Evolutionary conservation across 202 grass and related monocot species (phyloP).

Genomic region (Carex arenaria): DNA sequence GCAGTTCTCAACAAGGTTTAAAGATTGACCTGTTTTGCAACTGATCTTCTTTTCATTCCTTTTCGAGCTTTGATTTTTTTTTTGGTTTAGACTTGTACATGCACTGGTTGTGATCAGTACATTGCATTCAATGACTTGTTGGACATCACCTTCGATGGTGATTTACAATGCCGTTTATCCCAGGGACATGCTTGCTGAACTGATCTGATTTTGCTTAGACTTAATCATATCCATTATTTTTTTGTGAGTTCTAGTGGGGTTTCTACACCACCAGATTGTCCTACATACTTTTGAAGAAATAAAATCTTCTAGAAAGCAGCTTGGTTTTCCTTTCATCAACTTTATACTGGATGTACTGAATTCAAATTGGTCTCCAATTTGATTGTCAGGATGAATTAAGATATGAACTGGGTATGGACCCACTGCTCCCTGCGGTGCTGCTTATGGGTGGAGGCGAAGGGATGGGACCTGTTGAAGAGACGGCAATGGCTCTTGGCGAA

Average conservation of each 20-base stretch:
- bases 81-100: background rate
- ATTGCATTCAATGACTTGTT: background rate
- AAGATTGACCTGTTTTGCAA: background rate
- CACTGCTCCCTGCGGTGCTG: constrained; percentile 56
- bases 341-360: background rate
- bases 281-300: background rate
- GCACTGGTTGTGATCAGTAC: background rate
- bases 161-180: background rate
- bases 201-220: background rate
- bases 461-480: constrained; percentile 77
- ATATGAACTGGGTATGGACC: constrained; percentile 53
- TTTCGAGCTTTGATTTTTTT: background rate
- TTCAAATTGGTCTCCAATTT: background rate
- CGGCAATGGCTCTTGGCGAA: constrained; percentile 51
- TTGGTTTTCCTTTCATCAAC: background rate
- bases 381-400: constrained; percentile 54
- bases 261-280: background rate
- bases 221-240: background rate
- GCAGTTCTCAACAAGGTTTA: constrained; percentile 65
- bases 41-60: background rate
- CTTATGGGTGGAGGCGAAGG: constrained; percentile 86
- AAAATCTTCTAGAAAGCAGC: background rate
- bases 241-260: background rate
- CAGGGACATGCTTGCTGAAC: background rate
- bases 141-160: background rate